phyloP scores from a whole-genome alignment of 148 eudicot species.

The Fallopia convolvulus region DNA sequence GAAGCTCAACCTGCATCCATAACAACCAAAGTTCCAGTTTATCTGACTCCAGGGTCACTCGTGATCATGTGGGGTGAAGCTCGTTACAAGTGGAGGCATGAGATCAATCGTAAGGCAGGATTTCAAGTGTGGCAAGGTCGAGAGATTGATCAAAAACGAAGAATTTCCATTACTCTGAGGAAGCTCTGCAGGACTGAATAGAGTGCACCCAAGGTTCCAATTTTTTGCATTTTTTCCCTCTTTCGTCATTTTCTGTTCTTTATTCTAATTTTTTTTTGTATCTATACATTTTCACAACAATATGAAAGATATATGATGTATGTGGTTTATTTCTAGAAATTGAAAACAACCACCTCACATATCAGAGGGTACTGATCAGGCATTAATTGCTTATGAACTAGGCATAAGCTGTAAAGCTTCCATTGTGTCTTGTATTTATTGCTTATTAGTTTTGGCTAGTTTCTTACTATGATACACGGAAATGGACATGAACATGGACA shows the following conservation, averaged over 20 bases:
- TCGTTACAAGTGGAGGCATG: constrained; percentile 85
- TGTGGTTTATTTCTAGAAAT: not conserved
- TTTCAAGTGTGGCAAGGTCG: constrained; percentile 66
- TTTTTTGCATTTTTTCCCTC: not conserved
- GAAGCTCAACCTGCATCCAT: constrained; percentile 15
- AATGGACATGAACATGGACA: too few species aligned
- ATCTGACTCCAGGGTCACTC: constrained; percentile 68
- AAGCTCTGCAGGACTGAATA: constrained; percentile 48
- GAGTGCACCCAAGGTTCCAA: not conserved
- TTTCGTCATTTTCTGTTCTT: not conserved
- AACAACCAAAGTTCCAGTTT: constrained; percentile 46
- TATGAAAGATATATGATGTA: too few species aligned
- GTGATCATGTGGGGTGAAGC: constrained; percentile 83
- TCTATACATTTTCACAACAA: not conserved
- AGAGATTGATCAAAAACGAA: constrained; percentile 59
- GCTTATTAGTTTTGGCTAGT: not conserved
- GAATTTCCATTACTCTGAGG: constrained; percentile 74
- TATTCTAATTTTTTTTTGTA: too few species aligned
- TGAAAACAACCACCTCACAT: too few species aligned
- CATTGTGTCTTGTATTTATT: not conserved
- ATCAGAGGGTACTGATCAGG: not conserved
- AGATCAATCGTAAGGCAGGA: constrained; percentile 78
- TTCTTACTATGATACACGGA: not conserved
- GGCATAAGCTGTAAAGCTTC: too few species aligned
- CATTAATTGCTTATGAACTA: not conserved